Evolutionary conservation across 106 monocot species (phyloP), one percentile per base, ranked within the genome.

Genomic region (Dendrobium nobile): DNA sequence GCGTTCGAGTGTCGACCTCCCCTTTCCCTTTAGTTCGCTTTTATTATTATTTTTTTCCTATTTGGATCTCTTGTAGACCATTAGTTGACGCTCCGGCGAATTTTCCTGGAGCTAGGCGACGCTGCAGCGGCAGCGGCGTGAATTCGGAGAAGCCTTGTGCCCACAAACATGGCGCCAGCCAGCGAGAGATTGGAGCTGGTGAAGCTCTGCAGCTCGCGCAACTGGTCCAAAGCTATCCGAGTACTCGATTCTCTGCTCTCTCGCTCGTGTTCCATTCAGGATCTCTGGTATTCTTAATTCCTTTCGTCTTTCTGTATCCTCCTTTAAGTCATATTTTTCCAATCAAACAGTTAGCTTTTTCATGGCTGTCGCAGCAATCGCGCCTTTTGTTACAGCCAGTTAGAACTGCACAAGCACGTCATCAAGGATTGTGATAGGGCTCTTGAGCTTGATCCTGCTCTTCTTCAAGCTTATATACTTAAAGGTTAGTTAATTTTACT

Each of bases 201-300:
- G 55, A 89, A 87, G 87, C 90, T 91, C 82, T 97, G 94, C 88
- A 73, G 86, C 78, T 81, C 87, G 41, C 88, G 87, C 81, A 90
- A 94, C 81, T 97, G 97, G 97, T 94, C 97, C 75, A 97, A 97
- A 82, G 97, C 97, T 74, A 97, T 97, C 47, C 88, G 97, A 44
- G 75, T 97, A 58, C 94, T 97, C 26, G 97, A 97, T 61, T 79
- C 90, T 9, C 86, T 94, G 51, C 87, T 97, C 55, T 80, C 85
- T 9, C 54, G 79, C 19, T 92, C 97, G 45, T 73, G 54, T 80
- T 86, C 90, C 73, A 79, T 93, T 58, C 88, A 93, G 61, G 96
- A 93, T 80, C 83, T 96, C 72, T 93, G 96, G 96, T 96, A 33
- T 55, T 74, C n/a, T 67, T 79, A 56, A 59, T 40, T 73, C 22